Conservation (phyloP, 2,329 filamentous ascomycete species). For the Talaromyces pinophilus region DNA sequence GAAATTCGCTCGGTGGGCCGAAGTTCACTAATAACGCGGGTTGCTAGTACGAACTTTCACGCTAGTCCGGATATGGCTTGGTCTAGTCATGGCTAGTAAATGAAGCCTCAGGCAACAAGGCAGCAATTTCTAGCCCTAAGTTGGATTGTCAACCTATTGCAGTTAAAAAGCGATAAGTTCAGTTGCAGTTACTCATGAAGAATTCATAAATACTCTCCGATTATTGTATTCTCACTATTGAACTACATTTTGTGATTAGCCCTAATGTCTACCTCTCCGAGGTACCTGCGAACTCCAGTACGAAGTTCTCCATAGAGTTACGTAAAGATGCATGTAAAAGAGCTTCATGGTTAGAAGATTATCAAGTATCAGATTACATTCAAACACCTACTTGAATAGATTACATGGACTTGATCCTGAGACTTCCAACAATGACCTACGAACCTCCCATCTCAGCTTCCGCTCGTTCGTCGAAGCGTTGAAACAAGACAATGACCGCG, state of each 20-base stretch:
- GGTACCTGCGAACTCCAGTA: too few species aligned
- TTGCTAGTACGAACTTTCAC: background rate
- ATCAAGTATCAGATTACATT: background rate
- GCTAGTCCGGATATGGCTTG: background rate
- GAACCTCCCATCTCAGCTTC: background rate
- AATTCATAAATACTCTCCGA: too few species aligned
- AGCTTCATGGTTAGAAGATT: background rate
- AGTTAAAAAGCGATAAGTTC: too few species aligned
- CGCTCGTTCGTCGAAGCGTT: background rate
- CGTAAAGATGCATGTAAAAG: too few species aligned
- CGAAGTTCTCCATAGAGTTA: too few species aligned
- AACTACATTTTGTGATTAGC: too few species aligned
- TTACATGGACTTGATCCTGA: background rate
- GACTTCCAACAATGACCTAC: background rate
- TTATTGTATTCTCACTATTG: too few species aligned
- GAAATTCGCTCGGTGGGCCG: background rate
- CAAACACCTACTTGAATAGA: background rate
- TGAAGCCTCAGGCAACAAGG: background rate
- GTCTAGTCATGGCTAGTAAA: background rate
- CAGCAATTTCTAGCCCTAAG: background rate
- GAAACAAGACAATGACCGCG: background rate
- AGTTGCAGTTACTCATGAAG: too few species aligned
- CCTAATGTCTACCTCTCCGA: too few species aligned
- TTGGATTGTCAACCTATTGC: background rate
- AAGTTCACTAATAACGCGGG: constrained; percentile 14